phyloP scores from a whole-genome alignment of 108 stramenopile species.

The Nitzschia sp. region DNA sequence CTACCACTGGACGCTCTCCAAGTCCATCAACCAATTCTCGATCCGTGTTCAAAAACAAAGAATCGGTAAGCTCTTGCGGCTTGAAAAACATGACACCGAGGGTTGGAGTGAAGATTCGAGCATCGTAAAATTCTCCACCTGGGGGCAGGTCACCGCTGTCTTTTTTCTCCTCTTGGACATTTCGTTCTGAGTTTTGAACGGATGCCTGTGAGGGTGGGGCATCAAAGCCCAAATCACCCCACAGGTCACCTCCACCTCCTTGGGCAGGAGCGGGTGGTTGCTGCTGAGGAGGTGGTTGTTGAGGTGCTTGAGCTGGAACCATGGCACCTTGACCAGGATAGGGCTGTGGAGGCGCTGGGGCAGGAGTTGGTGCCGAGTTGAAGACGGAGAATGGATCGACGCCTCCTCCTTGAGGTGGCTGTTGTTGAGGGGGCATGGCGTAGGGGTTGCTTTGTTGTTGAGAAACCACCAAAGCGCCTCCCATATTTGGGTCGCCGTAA shows the following conservation, averaged over 20 bases:
- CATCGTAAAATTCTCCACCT: constrained; percentile 89
- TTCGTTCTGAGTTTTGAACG: constrained; percentile 11
- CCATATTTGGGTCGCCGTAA: constrained; percentile 12
- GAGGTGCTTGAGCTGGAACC: constrained; percentile 18
- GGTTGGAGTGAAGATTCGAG: constrained; percentile 87
- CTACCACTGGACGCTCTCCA: constrained; percentile 83
- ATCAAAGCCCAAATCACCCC: constrained; percentile 68
- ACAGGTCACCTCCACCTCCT: constrained; percentile 51
- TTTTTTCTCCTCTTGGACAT: constrained; percentile 21
- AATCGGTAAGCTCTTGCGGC: constrained; percentile 83
- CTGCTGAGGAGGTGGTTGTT: constrained; percentile 19
- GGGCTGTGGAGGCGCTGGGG: constrained; percentile 27
- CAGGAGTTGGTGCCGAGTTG: constrained; percentile 43
- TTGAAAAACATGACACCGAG: constrained; percentile 94
- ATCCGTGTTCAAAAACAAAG: constrained; percentile 80
- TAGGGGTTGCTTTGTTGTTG: constrained; percentile 56
- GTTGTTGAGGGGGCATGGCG: constrained; percentile 33
- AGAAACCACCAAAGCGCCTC: constrained; percentile 61
- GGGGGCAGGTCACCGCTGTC: constrained; percentile 71
- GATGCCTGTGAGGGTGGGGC: constrained; percentile 20
- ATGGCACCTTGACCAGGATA: constrained; percentile 9
- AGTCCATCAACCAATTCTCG: constrained; percentile 62
- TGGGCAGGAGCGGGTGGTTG: constrained; percentile 20
- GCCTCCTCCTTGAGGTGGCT: constrained; percentile 29
- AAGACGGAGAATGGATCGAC: constrained; percentile 67